These are phyloP conservation scores for Suillus occidentalis DNA, from an alignment of 768 basidiomycete species.

Conservation along the genomic window DNA sequence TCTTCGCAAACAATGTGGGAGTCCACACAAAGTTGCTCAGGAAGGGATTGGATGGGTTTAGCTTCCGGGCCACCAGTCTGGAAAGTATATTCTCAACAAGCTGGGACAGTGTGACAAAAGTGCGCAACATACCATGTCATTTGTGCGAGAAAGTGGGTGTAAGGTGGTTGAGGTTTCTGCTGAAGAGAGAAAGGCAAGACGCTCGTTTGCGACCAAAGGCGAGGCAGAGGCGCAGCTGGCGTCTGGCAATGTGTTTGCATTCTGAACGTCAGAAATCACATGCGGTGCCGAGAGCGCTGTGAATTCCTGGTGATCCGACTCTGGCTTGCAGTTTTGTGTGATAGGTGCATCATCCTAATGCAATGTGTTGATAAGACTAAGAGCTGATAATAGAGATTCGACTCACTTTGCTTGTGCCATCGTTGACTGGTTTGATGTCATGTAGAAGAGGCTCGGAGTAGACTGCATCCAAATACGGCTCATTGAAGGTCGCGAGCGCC, in stretches of 20 bases:
- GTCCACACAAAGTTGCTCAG: neutral
- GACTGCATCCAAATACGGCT: neutral
- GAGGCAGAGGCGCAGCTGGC: slow-evolving; percentile 10
- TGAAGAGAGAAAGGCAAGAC: neutral
- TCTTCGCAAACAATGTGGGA: neutral
- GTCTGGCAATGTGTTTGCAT: neutral
- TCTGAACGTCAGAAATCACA: neutral
- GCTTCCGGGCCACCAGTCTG: neutral
- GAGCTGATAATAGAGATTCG: neutral
- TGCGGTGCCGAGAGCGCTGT: neutral
- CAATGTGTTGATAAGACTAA: neutral
- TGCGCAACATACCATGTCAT: slow-evolving; percentile 9
- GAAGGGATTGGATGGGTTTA: neutral
- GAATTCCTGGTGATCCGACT: neutral
- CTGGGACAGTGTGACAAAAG: neutral
- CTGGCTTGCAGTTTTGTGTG: neutral
- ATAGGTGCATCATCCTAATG: neutral
- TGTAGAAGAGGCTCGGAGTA: neutral
- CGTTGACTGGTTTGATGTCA: neutral
- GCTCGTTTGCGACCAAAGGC: neutral
- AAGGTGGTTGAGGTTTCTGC: slow-evolving; percentile 2
- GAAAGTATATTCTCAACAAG: neutral
- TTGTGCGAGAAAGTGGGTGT: slow-evolving; percentile 1
- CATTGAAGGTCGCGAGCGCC: neutral
- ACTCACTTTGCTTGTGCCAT: slow-evolving; percentile 1